Evolutionary conservation across 2,329 filamentous ascomycete species (phyloP).

Genomic region (Verticillium isaacii): DNA sequence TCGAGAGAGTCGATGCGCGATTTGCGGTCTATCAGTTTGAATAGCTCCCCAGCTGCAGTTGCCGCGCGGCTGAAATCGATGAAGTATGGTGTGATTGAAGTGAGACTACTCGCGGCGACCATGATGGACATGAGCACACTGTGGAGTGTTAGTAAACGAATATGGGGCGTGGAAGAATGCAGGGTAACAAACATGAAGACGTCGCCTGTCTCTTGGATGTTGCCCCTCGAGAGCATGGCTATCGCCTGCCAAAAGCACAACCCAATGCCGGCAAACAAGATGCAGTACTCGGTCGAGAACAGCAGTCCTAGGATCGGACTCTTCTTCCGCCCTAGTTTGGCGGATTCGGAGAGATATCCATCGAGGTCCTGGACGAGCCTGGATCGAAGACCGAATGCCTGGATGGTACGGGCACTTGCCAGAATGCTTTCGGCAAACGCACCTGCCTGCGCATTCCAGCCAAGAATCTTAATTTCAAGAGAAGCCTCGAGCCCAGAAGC

Average conservation of each 20-base stretch:
- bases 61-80: slow-evolving; percentile 13
- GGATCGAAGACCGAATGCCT: slow-evolving; percentile 11
- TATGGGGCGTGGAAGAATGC: no score
- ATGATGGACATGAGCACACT: slow-evolving; percentile 20
- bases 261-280: slow-evolving; percentile 12
- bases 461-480: slow-evolving; percentile 18
- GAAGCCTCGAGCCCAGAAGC: slow-evolving; percentile 17
- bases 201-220: slow-evolving; percentile 7
- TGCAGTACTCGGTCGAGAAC: slow-evolving; percentile 38
- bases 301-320: slow-evolving; percentile 17
- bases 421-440: slow-evolving; percentile 21
- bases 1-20: slow-evolving; percentile 17
- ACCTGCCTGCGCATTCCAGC: slow-evolving; percentile 17
- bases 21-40: slow-evolving; percentile 16
- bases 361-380: slow-evolving; percentile 9
- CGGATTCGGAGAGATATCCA: background rate
- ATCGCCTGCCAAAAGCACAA: slow-evolving; percentile 22
- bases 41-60: slow-evolving; percentile 14
- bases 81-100: slow-evolving; percentile 12
- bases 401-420: slow-evolving; percentile 8
- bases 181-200: slow-evolving; percentile 20
- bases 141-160: no score
- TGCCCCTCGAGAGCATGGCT: slow-evolving; percentile 26
- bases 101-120: slow-evolving; percentile 14
- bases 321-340: slow-evolving; percentile 23